Conservation (phyloP, 495 filamentous ascomycete genomes). For the Penicillium psychrofluorescens region DNA sequence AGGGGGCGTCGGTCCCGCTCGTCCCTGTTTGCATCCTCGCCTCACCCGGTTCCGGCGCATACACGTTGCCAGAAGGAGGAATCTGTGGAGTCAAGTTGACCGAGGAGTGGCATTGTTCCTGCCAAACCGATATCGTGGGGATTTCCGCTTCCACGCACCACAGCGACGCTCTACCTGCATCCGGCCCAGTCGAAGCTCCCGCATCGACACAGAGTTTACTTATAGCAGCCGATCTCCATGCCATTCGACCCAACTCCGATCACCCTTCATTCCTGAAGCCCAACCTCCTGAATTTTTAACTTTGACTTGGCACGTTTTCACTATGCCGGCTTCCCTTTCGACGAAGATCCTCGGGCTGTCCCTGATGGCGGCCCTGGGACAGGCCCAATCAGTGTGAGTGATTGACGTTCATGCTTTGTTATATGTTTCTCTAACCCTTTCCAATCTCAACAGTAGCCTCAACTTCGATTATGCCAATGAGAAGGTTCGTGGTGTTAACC, state of each 20-base stretch:
- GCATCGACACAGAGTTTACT: conserved; percentile 22
- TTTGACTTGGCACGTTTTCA: conserved; percentile 9
- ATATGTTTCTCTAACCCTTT: conserved; percentile 2
- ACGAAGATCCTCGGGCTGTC: conserved; percentile 30
- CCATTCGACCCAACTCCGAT: conserved; percentile 17
- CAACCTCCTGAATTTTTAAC: conserved; percentile 16
- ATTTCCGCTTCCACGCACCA: conserved; percentile 8
- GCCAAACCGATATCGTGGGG: not conserved
- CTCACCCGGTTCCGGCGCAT: not conserved
- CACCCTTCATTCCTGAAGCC: conserved; percentile 17
- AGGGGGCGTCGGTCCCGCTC: conserved; percentile 3
- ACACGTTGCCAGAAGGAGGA: not conserved
- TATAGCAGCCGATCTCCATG: conserved; percentile 32
- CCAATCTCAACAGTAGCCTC: conserved; percentile 17
- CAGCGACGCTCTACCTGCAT: conserved; percentile 8
- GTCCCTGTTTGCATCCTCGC: conserved; percentile 11
- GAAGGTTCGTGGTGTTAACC: conserved; percentile 49
- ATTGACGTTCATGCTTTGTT: not conserved
- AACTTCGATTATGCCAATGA: conserved; percentile 37
- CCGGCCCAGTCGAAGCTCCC: conserved; percentile 2
- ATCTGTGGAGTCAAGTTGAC: conserved; percentile 5
- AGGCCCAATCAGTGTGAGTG: conserved; percentile 33
- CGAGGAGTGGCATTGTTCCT: conserved; percentile 7
- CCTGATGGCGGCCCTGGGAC: conserved; percentile 22
- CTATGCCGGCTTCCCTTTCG: conserved; percentile 29